Conservation (phyloP, 2,329 filamentous ascomycete species). For the Diaporthe amygdali region DNA sequence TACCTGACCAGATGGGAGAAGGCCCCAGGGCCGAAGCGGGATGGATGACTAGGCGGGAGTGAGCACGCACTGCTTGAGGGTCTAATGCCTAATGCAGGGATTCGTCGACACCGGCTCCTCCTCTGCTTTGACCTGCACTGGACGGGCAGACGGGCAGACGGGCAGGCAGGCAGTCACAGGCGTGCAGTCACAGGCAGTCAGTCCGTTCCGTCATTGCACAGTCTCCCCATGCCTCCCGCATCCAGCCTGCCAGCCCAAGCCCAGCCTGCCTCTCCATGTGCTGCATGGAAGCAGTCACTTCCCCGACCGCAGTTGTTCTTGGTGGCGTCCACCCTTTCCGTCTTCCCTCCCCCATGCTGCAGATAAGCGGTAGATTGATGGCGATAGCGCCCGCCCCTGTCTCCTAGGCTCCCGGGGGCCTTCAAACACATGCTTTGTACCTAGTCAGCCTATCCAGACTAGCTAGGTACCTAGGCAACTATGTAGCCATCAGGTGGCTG, state of each 20-base stretch:
- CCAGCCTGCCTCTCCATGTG: not conserved
- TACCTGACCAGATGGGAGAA: not conserved
- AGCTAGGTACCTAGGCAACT: not conserved
- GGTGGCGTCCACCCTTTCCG: not conserved
- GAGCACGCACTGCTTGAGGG: slow-evolving; percentile 4
- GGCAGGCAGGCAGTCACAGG: slow-evolving; percentile 14
- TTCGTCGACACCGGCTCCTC: not conserved
- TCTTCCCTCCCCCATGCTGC: not conserved
- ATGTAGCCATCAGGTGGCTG: not conserved
- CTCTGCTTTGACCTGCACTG: slow-evolving; percentile 12
- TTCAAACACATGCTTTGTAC: not conserved
- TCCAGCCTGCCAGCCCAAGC: not conserved
- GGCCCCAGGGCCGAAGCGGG: too few species aligned
- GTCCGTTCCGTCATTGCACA: not conserved
- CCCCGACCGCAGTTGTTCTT: not conserved
- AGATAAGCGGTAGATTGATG: slow-evolving; percentile 13
- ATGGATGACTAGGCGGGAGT: not conserved
- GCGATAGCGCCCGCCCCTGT: slow-evolving; percentile 5
- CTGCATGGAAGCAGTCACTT: not conserved
- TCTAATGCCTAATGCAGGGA: slow-evolving; percentile 17
- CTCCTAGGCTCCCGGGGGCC: not conserved
- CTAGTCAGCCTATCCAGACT: not conserved
- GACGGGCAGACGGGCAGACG: too few species aligned
- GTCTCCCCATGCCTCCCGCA: not conserved
- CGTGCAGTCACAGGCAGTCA: not conserved